Conservation (phyloP, 1,139 yeast species). For the Taphrina deformans region DNA sequence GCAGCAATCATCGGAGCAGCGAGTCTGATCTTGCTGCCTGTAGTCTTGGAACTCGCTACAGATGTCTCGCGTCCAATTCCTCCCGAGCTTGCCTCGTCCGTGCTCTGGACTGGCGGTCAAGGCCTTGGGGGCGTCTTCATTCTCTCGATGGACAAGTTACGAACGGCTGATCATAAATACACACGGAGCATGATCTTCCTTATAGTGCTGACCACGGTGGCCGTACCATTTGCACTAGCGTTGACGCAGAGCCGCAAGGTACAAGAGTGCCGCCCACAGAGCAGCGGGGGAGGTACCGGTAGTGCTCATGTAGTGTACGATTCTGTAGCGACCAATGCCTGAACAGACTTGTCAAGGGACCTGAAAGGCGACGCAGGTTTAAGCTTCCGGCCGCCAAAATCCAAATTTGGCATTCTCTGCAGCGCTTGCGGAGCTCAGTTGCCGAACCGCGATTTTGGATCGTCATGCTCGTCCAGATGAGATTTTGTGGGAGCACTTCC, state of each 20-base stretch:
- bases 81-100: slow-evolving; percentile 44
- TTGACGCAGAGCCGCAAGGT: slow-evolving; percentile 2
- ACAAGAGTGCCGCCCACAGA: not conserved
- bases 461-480: not conserved
- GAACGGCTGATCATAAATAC: slow-evolving; percentile 6
- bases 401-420: no score
- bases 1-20: slow-evolving; percentile 46
- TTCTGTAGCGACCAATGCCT: not conserved
- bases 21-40: slow-evolving; percentile 45
- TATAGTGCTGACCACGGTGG: not conserved
- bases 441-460: not conserved
- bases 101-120: slow-evolving; percentile 47
- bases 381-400: not conserved
- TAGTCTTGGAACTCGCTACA: slow-evolving; percentile 46
- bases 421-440: not conserved
- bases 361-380: no score
- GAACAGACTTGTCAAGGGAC: no score
- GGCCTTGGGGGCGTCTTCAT: slow-evolving; percentile 46
- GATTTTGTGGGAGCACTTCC: not conserved
- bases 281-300: not conserved
- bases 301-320: not conserved
- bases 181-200: slow-evolving; percentile 8
- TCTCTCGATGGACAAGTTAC: slow-evolving; percentile 45
- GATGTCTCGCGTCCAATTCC: slow-evolving; percentile 40
- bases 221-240: slow-evolving; percentile 5